These are phyloP conservation scores for Dryas drummondii DNA, from an alignment of 306 rosid species.

Conservation along the genomic window DNA sequence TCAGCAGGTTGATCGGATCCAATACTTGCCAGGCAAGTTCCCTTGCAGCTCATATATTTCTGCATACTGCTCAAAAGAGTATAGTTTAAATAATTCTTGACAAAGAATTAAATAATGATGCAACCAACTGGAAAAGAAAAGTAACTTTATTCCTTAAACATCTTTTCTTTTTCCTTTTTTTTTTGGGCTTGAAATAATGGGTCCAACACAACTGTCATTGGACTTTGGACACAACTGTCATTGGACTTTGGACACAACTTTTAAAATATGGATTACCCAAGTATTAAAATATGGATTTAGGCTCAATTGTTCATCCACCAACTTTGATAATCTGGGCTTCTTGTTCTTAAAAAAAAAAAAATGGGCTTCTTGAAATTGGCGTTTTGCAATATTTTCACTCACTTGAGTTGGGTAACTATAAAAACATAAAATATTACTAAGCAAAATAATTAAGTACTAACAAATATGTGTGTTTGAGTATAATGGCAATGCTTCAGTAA, in stretches of 20 bases:
- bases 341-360: too few relatives aligned
- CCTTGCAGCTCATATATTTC: constrained; percentile 90
- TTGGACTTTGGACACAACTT: too few relatives aligned
- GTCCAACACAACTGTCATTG: too few relatives aligned
- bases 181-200: too few relatives aligned
- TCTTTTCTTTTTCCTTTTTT: too few relatives aligned
- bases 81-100: background rate
- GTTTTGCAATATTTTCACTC: background rate
- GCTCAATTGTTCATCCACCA: too few relatives aligned
- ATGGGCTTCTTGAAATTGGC: background rate
- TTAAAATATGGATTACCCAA: too few relatives aligned
- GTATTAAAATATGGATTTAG: too few relatives aligned
- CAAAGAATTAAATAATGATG: background rate
- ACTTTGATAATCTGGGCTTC: too few relatives aligned
- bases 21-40: constrained; percentile 78
- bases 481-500: background rate
- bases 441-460: too few relatives aligned
- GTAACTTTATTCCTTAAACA: background rate
- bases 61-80: constrained; percentile 55
- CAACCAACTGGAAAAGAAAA: background rate
- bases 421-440: too few relatives aligned
- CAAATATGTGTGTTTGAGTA: background rate
- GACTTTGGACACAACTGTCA: too few relatives aligned
- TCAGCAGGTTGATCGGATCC: constrained; percentile 98
- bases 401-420: background rate